Percentiles rank a stretch among this genome's conserved stretches.
Conservation (phyloP, 2,329 filamentous ascomycete species). For the Cercospora sojina region DNA sequence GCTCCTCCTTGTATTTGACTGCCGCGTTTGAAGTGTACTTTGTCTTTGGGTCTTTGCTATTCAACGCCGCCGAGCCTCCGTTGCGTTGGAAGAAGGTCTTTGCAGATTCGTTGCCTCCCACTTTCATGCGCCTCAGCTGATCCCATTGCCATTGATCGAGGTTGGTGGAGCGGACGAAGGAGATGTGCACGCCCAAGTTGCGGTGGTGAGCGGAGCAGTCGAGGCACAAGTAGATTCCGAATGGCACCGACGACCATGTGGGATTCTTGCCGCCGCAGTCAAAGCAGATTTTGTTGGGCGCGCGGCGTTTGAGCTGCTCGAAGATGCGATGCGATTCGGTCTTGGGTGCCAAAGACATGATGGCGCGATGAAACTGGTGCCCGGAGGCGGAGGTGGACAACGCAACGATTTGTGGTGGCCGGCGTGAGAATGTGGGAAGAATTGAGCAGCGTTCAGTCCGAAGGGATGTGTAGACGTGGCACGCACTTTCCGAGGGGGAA, state of each 20-base stretch:
- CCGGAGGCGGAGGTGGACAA: constrained; percentile 1
- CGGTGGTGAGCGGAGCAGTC: constrained; percentile 97
- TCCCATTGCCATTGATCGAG: constrained; percentile 99
- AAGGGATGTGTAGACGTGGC: neutral
- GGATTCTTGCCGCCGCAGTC: constrained; percentile 97
- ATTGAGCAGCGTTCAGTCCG: neutral
- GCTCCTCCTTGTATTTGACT: constrained; percentile 95
- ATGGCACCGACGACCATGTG: constrained; percentile 88
- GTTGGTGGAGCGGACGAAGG: constrained; percentile 96
- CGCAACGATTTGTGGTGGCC: neutral
- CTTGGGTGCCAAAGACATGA: constrained; percentile 73
- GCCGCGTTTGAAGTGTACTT: constrained; percentile 96
- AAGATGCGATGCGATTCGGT: constrained; percentile 96
- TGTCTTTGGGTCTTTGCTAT: constrained; percentile 93
- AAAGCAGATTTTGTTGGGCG: constrained; percentile 98
- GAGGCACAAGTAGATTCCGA: constrained; percentile 96
- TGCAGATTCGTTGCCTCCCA: constrained; percentile 95
- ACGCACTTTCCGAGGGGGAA: constrained; percentile 1
- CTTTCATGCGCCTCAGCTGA: constrained; percentile 94
- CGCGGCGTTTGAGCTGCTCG: constrained; percentile 92
- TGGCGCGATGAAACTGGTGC: constrained; percentile 13
- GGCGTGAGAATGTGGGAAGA: neutral
- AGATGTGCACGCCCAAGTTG: constrained; percentile 97
- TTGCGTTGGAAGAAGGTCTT: constrained; percentile 98
- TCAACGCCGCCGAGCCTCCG: constrained; percentile 86